Percentiles rank a stretch among this genome's conserved stretches.
Evolutionary conservation across 192 early-diverging fungal species (phyloP).

Genomic region (Podila epicladia): DNA sequence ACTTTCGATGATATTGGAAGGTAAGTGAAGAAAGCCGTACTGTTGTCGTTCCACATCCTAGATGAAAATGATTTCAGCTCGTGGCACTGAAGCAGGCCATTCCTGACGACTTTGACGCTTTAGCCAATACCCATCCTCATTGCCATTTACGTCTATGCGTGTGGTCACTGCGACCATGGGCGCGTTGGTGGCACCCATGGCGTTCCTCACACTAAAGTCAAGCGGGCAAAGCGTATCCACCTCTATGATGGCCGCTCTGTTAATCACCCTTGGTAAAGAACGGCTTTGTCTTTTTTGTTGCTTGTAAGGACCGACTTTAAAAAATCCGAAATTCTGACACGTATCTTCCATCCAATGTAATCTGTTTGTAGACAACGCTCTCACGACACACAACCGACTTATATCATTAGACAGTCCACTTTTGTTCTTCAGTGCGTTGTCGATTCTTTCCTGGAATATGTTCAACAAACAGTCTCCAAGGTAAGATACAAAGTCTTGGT

Average conservation of each 20-base stretch:
- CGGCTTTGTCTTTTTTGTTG: neutral
- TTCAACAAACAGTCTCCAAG: neutral
- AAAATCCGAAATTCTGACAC: neutral
- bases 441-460: neutral
- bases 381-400: neutral
- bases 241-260: neutral
- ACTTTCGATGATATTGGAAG: neutral
- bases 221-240: neutral
- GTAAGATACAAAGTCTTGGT: no score
- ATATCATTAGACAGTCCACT: neutral
- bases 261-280: neutral
- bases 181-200: neutral
- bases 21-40: neutral
- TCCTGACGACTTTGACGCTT: neutral
- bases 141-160: neutral
- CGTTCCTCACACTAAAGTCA: neutral
- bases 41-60: neutral
- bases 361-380: slow-evolving; percentile 1
- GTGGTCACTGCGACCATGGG: neutral
- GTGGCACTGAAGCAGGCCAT: neutral
- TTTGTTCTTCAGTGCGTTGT: neutral
- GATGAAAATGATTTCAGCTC: neutral
- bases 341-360: neutral
- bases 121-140: neutral
- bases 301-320: neutral